Evolutionary conservation across 768 basidiomycete species (phyloP).

Genomic region (Udeniomyces megalosporus): DNA sequence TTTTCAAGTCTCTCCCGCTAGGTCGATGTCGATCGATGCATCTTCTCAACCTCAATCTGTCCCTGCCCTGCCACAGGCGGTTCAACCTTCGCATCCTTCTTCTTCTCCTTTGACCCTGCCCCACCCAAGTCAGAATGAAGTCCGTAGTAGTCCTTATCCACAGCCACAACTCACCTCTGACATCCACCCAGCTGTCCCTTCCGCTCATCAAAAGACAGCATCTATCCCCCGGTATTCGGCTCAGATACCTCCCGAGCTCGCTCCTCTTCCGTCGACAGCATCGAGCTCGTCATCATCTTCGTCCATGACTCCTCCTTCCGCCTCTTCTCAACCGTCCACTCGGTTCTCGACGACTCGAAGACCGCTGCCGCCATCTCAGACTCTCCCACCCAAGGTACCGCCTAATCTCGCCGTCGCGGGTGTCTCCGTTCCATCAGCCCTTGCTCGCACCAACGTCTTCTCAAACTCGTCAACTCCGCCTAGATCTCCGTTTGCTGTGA

Average conservation of each 20-base stretch:
- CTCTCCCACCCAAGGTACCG: not conserved
- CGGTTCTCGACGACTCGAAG: not conserved
- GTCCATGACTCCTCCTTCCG: not conserved
- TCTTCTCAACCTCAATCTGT: too few species aligned
- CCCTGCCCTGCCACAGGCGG: too few species aligned
- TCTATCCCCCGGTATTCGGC: not conserved
- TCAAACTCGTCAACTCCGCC: not conserved
- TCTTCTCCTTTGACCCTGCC: too few species aligned
- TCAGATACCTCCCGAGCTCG: slow-evolving; percentile 8
- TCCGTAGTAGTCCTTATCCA: too few species aligned
- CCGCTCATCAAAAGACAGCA: not conserved
- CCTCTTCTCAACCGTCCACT: not conserved
- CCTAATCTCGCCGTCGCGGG: not conserved
- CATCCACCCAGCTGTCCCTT: too few species aligned
- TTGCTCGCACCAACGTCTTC: too few species aligned
- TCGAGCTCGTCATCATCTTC: not conserved
- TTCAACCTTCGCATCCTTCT: too few species aligned
- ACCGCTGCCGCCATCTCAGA: not conserved
- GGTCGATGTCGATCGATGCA: too few species aligned
- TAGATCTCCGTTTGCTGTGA: not conserved
- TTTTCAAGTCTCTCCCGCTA: too few species aligned
- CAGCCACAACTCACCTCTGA: too few species aligned
- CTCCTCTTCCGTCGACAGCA: slow-evolving; percentile 7
- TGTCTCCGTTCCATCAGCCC: too few species aligned
- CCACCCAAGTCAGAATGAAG: too few species aligned